Base-by-base conservation (phyloP, 257 asterid genomes). In the Nicotiana obtusifolia region DNA sequence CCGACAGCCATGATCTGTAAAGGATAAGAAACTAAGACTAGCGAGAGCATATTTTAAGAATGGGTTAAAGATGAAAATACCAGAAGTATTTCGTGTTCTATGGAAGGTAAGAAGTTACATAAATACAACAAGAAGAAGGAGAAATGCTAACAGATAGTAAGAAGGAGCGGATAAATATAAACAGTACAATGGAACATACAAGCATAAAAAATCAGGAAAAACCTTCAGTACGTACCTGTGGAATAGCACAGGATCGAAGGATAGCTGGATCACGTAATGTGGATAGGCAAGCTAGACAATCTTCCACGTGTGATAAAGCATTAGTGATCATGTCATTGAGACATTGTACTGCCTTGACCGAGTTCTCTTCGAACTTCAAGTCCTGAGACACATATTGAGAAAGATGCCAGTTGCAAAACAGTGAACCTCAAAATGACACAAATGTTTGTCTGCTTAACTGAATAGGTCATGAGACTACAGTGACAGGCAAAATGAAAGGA, bases 291-390 rank as follows among this genome's bases (percentile, higher is more conserved):
- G 57, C 85, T 65, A 93, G 89, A 89, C 93, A 90, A 82, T 93
- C 97, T 88, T 94, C 98, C 8, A 82, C 92, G 78, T 94, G 98
- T 31, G 64, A 1, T 80, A 94, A 87, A 88, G 97, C 97, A 87
- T 94, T 91, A 85, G 98, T 92, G 87, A 95, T 91, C 99, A 95
- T 95, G 71, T 93, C 98, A 84, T 95, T 95, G 82, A 92, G 89
- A 91, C 97, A 95, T 57, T 95, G 97, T 71, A 95, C 97, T 53
- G 99, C 97, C 89, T 92, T 91, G 84, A 81, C 93, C 24, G 98
- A 94, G 85, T 92, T 92, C 60, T 92, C 97, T 89, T 91, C 94
- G 14, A 82, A 35, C 86, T 93, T 93, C 82, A 93, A 91, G 87
- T 90, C 97, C 98, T 94, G 92, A 66, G 3, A 76, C 83, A 82